Evolutionary conservation across 495 filamentous ascomycete genomes (phyloP), one percentile per base, ranked within the genome.

Genomic region (Trichoderma virens): DNA sequence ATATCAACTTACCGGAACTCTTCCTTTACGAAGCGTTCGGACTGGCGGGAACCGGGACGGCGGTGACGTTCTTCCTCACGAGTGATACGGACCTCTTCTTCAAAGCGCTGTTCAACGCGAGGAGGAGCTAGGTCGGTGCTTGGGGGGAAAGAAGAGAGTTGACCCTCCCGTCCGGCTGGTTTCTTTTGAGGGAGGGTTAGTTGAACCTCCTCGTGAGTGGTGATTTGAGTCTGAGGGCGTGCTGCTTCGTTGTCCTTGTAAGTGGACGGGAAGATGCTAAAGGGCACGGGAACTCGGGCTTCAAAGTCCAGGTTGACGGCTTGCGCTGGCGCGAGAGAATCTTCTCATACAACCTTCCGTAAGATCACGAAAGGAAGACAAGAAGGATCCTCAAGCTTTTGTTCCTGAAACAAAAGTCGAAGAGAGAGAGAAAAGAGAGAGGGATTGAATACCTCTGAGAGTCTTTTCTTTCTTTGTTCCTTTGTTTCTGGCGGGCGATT

Each of bases 231-330:
- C 80, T 87, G 86, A 83, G 87, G 83, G 80, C 88, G 85, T 79
- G 83, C 86, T 84, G 84, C 86, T 84, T 86, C 89, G 85, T 86
- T 85, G 86, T 94, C 90, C 87, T 89, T 87, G 85, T 97, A 98
- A 78, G 93, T 90, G 76, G 92, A 96, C 83, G 93, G 93, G 88
- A 98, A 97, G 88, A 97, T 88, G 88, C 92, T 96, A 87, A 97
- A 93, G 79, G 93, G 93, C 80, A 98, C 95, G 81, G 93, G 93
- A 79, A 98, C 91, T 78, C 91, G 90, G 83, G 93, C 92, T 90
- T 97, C 93, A 92, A 96, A 97, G 89, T 97, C 93, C 93, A 98
- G 93, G 82, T 93, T 98, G 91, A 81, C 93, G 86, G 87, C 85
- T 83, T 87, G 86, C 78, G 63, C 67, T 68, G 73, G 80, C 76